phyloP scores from a whole-genome alignment of 2,329 filamentous ascomycete species.

The Penicillium rolfsii region DNA sequence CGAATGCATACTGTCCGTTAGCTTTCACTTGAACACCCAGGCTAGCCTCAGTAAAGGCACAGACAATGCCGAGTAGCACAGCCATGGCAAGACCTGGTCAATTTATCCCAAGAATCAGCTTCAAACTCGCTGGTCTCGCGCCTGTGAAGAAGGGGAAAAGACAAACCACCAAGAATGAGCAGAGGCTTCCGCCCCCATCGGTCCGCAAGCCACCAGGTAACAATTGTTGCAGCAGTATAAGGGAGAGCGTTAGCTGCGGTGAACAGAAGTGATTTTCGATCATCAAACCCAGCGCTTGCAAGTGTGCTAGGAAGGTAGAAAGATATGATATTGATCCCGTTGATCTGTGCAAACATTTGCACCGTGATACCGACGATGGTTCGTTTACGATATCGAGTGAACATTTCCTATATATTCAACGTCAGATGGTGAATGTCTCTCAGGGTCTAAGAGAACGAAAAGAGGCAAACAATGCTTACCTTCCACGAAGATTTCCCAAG shows the following conservation, averaged over 20 bases:
- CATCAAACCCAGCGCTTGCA: background rate
- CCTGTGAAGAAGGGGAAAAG: background rate
- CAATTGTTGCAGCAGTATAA: background rate
- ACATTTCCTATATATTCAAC: background rate
- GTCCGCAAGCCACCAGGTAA: background rate
- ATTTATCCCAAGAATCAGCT: background rate
- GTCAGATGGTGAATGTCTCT: no score
- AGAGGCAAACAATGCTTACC: background rate
- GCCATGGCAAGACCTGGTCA: background rate
- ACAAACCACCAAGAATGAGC: background rate
- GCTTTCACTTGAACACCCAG: background rate
- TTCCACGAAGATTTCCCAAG: background rate
- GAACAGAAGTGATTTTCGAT: background rate
- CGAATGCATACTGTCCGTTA: background rate
- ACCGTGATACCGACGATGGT: background rate
- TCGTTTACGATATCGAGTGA: background rate
- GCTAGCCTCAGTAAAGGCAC: background rate
- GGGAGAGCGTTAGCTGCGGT: background rate
- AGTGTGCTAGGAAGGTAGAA: background rate
- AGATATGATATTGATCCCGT: background rate
- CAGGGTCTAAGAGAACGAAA: background rate
- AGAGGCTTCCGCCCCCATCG: background rate
- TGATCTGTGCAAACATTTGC: background rate
- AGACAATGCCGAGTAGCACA: background rate
- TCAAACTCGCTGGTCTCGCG: background rate